Percentiles rank a stretch among this genome's conserved stretches.
phyloP scores from a whole-genome alignment of 2,329 filamentous ascomycete species.

The Penicillium sp. region DNA sequence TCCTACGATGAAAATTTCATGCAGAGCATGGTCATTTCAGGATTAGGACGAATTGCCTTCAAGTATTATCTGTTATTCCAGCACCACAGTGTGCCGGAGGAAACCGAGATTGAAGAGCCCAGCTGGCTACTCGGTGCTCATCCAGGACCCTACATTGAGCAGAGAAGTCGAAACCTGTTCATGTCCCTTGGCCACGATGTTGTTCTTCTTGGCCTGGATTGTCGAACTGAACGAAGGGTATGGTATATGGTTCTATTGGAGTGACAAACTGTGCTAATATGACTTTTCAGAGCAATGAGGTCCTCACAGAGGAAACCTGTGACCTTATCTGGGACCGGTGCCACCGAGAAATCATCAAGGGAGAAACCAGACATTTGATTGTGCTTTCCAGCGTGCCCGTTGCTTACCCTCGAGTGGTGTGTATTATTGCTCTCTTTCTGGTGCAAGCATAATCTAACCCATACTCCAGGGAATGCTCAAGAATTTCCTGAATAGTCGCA shows the following conservation, averaged over 20 bases:
- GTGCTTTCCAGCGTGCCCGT: slow-evolving; percentile 81
- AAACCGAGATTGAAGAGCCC: slow-evolving; percentile 77
- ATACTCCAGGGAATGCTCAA: slow-evolving; percentile 57
- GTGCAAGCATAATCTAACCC: slow-evolving; percentile 33
- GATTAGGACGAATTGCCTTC: slow-evolving; percentile 84
- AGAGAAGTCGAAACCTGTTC: slow-evolving; percentile 79
- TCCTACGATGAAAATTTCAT: slow-evolving; percentile 92
- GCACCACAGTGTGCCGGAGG: slow-evolving; percentile 78
- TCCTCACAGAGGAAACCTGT: slow-evolving; percentile 75
- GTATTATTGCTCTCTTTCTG: slow-evolving; percentile 27
- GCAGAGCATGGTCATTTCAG: slow-evolving; percentile 81
- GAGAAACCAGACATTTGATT: slow-evolving; percentile 82
- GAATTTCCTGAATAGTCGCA: slow-evolving; percentile 73
- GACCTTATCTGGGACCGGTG: slow-evolving; percentile 81
- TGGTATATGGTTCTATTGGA: slow-evolving; percentile 1
- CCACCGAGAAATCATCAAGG: slow-evolving; percentile 73
- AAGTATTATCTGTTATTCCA: slow-evolving; percentile 99
- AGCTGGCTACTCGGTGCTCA: slow-evolving; percentile 80
- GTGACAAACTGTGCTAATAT: slow-evolving; percentile 19
- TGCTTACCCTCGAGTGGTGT: slow-evolving; percentile 71
- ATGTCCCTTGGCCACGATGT: slow-evolving; percentile 74
- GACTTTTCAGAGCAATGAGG: slow-evolving; percentile 57
- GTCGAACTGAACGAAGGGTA: slow-evolving; percentile 78
- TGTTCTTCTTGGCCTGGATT: slow-evolving; percentile 81
- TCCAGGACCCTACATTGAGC: slow-evolving; percentile 84